Conservation (phyloP, 202 grass and related monocot species). For the Elaeis oleifera region DNA sequence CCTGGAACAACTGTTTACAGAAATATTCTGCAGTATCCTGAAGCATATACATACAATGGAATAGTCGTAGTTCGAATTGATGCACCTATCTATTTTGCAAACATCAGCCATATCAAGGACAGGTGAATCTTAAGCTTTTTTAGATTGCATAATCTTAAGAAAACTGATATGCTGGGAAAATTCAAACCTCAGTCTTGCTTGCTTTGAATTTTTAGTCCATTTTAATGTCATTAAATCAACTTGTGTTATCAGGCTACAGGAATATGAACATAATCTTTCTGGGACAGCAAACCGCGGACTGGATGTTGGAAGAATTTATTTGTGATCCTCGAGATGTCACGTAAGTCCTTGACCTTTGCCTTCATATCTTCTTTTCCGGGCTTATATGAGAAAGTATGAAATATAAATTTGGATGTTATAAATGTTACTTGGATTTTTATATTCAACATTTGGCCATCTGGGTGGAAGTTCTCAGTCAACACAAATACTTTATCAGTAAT, state of each 20-base stretch:
- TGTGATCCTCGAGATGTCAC: conserved; percentile 91
- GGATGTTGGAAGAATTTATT: conserved; percentile 66
- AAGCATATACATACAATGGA: conserved; percentile 80
- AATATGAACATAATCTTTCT: conserved; percentile 70
- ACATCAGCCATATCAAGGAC: conserved; percentile 89
- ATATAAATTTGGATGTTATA: too few species aligned
- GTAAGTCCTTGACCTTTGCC: conserved; percentile 34
- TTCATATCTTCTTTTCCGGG: neutral
- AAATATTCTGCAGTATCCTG: conserved; percentile 79
- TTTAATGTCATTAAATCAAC: neutral
- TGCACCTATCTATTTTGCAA: conserved; percentile 96
- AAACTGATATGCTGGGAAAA: too few species aligned
- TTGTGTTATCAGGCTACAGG: conserved; percentile 50
- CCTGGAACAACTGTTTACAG: conserved; percentile 92
- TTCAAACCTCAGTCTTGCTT: too few species aligned
- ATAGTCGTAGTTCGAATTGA: conserved; percentile 86
- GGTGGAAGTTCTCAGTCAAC: too few species aligned
- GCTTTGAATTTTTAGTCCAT: neutral
- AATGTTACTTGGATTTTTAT: too few species aligned
- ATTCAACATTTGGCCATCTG: too few species aligned
- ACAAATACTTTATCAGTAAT: too few species aligned
- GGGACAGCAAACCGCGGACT: conserved; percentile 45
- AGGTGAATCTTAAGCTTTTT: conserved; percentile 41
- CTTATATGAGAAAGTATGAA: too few species aligned
- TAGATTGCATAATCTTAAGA: neutral